Base-by-base conservation (phyloP, 768 basidiomycete genomes). In the Steccherinum ochraceum region DNA sequence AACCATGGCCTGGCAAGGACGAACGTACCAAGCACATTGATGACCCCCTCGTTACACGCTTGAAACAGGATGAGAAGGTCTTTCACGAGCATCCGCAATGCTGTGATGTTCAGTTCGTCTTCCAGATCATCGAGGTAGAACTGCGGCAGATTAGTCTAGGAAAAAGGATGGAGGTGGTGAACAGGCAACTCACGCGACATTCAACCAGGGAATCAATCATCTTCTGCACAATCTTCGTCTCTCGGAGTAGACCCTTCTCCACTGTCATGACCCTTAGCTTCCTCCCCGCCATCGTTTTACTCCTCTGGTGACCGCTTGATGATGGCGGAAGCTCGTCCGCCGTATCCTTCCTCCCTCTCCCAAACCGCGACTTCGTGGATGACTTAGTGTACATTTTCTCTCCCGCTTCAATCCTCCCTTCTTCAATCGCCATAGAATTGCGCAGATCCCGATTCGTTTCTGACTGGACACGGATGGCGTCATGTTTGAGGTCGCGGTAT, bases 31-130 rank as follows among this genome's bases (percentile, higher is more conserved):
- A 89, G 72, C 27, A 87, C 81, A 58, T 88, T 89, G 61, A 86
- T 84, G 16, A 87, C 91, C 39, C 94, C 96, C 63, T 99, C 96
- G 58, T 99, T 99, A 40, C 92, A 87, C 2, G 93, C 93, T 64
- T 96, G 93, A 64, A 97, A 97, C 16, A 98, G 74, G 49, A 97
- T 89, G 48, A 98, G 78, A 2, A 98, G 79, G 64, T 99, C 96
- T 64, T 97, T 98, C 58, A 96, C 89, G 24, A 97, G 77, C 87
- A 99, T 91, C 40, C 90, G 78, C 47, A 97, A 74, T 2, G 95
- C 91, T 2, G 86, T 82, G 46, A 89, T 85, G 0, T 86, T 90
- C 39, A 98, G 77, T 61, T 95, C 90, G 62, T 98, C 94, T 58
- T 94, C 86, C 13, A 97, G 72, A 61, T 96, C 84, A 57, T 97